phyloP scores from a whole-genome alignment of 192 early-diverging fungal species.

The Coemansia sp. region DNA sequence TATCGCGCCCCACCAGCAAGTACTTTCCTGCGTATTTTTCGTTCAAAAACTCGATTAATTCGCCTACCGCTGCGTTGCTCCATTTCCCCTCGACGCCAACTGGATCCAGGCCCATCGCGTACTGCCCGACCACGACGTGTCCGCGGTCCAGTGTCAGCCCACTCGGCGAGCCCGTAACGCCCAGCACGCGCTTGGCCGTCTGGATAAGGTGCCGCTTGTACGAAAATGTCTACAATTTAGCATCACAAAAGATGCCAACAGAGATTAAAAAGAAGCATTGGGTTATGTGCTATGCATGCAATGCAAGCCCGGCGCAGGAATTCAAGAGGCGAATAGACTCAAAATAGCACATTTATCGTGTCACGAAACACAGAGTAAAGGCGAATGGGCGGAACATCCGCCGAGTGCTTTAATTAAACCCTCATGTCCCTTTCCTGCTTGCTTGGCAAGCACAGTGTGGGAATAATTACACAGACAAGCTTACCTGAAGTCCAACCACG shows the following conservation, averaged over 20 bases:
- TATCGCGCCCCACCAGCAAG: constrained; percentile 92
- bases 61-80: constrained; percentile 66
- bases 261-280: neutral
- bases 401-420: constrained; percentile 28
- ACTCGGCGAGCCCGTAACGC: constrained; percentile 82
- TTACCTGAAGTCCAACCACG: constrained; percentile 79
- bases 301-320: neutral
- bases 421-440: neutral
- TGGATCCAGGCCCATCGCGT: constrained; percentile 93
- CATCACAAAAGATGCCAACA: neutral
- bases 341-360: neutral
- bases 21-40: constrained; percentile 92
- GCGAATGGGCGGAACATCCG: neutral
- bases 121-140: constrained; percentile 83
- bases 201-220: constrained; percentile 90
- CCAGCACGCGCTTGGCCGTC: constrained; percentile 84
- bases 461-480: constrained; percentile 7
- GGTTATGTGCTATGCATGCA: neutral
- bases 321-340: neutral
- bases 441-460: constrained; percentile 2
- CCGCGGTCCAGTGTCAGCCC: constrained; percentile 79
- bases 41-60: constrained; percentile 74
- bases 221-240: constrained; percentile 77
- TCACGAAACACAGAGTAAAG: neutral
- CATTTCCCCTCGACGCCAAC: constrained; percentile 70